Base-by-base conservation (phyloP, 805 yeast species). In the Suhomyces faveliae region DNA sequence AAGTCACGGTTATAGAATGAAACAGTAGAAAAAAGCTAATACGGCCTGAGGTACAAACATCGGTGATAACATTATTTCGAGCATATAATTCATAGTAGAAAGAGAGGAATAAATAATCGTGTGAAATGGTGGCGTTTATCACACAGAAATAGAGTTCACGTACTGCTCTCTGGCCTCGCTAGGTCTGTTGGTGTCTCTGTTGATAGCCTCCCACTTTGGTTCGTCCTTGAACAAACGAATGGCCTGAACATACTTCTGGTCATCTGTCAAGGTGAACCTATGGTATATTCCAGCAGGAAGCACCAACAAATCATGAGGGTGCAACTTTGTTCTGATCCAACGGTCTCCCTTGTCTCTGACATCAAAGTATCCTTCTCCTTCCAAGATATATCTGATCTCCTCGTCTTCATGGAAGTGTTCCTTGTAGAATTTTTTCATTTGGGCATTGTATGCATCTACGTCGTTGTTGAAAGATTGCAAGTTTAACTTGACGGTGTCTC, bases 341-440 rank as follows among this genome's bases (percentile, higher is more conserved):
- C 72, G 64, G 50, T 73, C 78, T 10, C 76, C 61, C 23, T 70
- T 60, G 58, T 81, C 85, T 55, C 96, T 77, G 6, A 92, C 89
- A 61, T 92, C 98, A 61, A 92, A 92, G 67, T 78, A 92, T 0
- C 99, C 98, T 47, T 83, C 86, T 9, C 99, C 99, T 22, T 86
- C 96, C 15, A 86, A 61, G 45, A 90, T 81, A 68, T 90, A 92
- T 55, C 99, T 75, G 62, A 92, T 92, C 71, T 92, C 99, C 68
- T 92, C 99, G 63, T 92, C 99, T 63, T 92, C 98, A 63, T 92
- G 99, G 46, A 89, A 74, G 66, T 92, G 99, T 61, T 92, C 97
- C 41, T 78, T 72, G 70, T 83, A 88, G 66, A 91, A 90, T 38
- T 69, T 77, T 52, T 78, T 73, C 65, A 92, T 74, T 64, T 89